phyloP scores from a whole-genome alignment of 2,329 filamentous ascomycete species.

The Aspergillus udagawae region DNA sequence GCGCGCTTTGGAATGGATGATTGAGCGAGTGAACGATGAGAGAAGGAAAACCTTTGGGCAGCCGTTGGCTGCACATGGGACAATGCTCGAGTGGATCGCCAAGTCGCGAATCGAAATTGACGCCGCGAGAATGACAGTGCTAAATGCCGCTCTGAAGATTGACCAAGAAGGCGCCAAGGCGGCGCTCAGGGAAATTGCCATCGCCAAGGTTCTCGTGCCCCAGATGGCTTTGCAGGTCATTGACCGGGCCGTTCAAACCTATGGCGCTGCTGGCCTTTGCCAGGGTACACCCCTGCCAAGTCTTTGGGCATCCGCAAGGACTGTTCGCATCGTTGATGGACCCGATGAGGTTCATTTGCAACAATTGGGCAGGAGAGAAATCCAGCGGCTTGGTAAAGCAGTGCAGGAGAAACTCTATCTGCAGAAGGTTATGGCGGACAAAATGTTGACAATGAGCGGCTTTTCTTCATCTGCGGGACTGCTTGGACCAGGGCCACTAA shows the following conservation, averaged over 20 bases:
- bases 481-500: too few relatives aligned
- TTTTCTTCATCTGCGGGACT: too few relatives aligned
- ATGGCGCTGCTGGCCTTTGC: constrained; percentile 83
- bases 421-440: too few relatives aligned
- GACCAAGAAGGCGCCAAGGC: constrained; percentile 84
- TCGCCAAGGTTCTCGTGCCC: constrained; percentile 91
- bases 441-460: too few relatives aligned
- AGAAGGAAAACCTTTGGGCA: constrained; percentile 89
- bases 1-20: constrained; percentile 87
- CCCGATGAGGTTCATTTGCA: constrained; percentile 90
- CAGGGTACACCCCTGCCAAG: constrained; percentile 89
- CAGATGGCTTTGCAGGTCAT: constrained; percentile 81
- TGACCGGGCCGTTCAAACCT: constrained; percentile 89
- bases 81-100: constrained; percentile 93
- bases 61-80: constrained; percentile 79
- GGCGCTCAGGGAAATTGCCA: constrained; percentile 86
- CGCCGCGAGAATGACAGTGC: constrained; percentile 78
- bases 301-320: constrained; percentile 77
- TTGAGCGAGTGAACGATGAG: constrained; percentile 89
- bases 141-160: constrained; percentile 94
- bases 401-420: too few relatives aligned
- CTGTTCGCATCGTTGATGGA: constrained; percentile 82
- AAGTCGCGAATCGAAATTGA: constrained; percentile 92
- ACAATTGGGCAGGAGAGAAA: constrained; percentile 54
- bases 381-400: too few relatives aligned